Evolutionary conservation across 2,329 filamentous ascomycete species (phyloP).

Genomic region (Immersiporthe knoxdaviesiana): DNA sequence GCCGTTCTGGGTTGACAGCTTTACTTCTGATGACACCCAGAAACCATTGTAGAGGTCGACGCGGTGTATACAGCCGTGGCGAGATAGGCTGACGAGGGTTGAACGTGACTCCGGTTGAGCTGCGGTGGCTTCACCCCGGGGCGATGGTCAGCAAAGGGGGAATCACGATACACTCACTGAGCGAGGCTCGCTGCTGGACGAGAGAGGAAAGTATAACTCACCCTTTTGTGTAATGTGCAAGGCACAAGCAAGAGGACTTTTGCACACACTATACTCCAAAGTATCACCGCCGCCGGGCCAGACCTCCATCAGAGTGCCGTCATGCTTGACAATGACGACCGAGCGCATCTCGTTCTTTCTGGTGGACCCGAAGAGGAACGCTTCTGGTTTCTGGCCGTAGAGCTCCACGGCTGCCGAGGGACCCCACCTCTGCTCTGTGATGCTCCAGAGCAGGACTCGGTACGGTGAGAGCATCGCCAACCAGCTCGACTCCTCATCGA

Average conservation of each 20-base stretch:
- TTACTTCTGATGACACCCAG: constrained; percentile 57
- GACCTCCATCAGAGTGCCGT: constrained; percentile 66
- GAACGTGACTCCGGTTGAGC: constrained; percentile 33
- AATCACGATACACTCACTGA: neutral
- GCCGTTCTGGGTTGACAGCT: constrained; percentile 42
- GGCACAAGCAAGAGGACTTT: constrained; percentile 55
- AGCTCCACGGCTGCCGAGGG: constrained; percentile 58
- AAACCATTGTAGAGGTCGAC: constrained; percentile 45
- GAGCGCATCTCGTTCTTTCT: constrained; percentile 45
- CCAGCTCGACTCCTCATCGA: constrained; percentile 67
- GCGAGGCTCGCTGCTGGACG: neutral
- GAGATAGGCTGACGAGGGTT: constrained; percentile 53
- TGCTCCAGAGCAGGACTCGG: constrained; percentile 65
- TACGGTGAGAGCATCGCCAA: constrained; percentile 66
- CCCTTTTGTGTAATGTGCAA: constrained; percentile 50
- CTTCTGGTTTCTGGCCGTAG: constrained; percentile 60
- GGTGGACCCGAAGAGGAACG: constrained; percentile 63
- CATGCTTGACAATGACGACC: constrained; percentile 65
- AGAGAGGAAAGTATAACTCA: constrained; percentile 37
- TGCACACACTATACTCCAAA: constrained; percentile 53
- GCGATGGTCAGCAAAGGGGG: neutral
- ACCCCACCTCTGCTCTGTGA: constrained; percentile 60
- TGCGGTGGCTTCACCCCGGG: constrained; percentile 27
- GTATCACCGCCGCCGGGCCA: constrained; percentile 49
- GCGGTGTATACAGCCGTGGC: constrained; percentile 54